phyloP scores from a whole-genome alignment of 1,139 yeast species.

The Pichia sp. region DNA sequence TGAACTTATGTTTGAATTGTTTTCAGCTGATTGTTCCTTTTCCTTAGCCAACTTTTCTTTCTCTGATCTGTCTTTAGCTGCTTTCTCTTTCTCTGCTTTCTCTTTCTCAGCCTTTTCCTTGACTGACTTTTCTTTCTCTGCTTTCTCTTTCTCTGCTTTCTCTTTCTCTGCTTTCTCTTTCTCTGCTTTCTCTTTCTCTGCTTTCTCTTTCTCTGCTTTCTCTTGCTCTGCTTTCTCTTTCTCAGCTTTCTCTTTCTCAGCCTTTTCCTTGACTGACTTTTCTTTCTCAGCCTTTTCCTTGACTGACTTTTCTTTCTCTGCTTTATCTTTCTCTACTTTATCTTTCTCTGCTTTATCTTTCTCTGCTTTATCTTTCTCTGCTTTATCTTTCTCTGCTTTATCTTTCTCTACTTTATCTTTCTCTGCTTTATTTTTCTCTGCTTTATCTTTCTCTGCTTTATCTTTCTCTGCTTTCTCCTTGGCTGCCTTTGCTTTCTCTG shows the following conservation, averaged over 20 bases:
- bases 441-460: no score
- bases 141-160: background rate
- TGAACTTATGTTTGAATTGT: background rate
- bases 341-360: background rate
- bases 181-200: background rate
- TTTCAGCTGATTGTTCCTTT: constrained; percentile 6
- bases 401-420: no score
- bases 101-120: background rate
- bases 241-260: constrained; percentile 19
- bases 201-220: background rate
- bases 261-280: background rate
- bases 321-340: background rate
- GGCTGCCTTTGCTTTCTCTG: background rate
- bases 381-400: background rate
- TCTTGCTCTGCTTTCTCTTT: constrained; percentile 1
- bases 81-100: background rate
- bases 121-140: background rate
- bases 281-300: background rate
- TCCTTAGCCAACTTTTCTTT: background rate
- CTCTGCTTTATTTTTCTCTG: no score
- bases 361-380: background rate
- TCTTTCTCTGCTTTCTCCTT: no score
- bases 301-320: background rate
- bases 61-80: background rate
- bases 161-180: background rate